A percentile compares a stretch with the other conserved stretches of the same genome.
Conservation (phyloP, 306 rosid genomes). For the Vigna radiata region DNA sequence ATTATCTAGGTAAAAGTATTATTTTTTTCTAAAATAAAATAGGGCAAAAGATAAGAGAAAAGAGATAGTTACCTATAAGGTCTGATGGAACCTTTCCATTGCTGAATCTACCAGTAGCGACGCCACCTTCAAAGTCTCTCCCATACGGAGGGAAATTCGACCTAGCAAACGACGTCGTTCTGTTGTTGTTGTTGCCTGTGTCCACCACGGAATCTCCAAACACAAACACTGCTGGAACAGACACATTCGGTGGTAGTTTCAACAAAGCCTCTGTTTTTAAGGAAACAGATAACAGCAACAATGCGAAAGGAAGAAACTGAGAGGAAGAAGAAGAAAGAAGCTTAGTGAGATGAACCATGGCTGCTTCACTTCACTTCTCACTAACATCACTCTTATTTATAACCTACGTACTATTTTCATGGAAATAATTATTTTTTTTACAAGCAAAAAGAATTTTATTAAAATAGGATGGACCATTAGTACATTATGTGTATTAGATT, state of each 20-base stretch:
- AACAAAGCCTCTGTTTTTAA: conserved; percentile 25
- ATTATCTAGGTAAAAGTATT: no score
- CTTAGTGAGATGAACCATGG: conserved; percentile 23
- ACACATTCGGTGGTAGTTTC: conserved; percentile 54
- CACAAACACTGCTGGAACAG: conserved; percentile 65
- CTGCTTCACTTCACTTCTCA: conserved; percentile 33
- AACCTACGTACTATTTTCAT: background rate
- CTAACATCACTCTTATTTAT: background rate
- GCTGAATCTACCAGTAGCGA: conserved; percentile 52
- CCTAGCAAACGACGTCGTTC: conserved; percentile 35
- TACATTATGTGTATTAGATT: background rate
- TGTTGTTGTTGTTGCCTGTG: conserved; percentile 78
- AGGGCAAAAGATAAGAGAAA: no score
- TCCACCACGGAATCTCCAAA: conserved; percentile 85
- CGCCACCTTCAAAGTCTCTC: conserved; percentile 47
- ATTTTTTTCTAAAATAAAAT: no score
- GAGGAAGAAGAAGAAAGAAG: conserved; percentile 6
- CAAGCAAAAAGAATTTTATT: background rate
- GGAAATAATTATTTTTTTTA: background rate
- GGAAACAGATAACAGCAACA: conserved; percentile 27
- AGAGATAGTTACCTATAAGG: conserved; percentile 36
- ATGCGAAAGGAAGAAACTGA: background rate
- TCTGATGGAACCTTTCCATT: conserved; percentile 61
- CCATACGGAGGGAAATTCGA: conserved; percentile 56
- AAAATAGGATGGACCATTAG: background rate